Conservation (phyloP, 345 rosid species). For the Sisymbrium irio region DNA sequence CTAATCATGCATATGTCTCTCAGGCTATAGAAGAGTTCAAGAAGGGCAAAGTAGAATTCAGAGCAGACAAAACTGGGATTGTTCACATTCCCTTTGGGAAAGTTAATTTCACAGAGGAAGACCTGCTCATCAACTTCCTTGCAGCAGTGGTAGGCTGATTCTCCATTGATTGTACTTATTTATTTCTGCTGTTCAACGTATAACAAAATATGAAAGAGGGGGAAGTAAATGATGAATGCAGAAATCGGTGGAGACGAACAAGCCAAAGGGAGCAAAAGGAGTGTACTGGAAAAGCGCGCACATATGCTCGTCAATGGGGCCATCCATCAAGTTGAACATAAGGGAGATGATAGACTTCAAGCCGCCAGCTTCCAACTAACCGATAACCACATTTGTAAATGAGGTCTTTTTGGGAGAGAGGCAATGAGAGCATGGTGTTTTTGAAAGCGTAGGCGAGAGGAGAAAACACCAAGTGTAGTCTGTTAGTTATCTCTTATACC, state of each 20-base stretch:
- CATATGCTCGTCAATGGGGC: conserved; percentile 97
- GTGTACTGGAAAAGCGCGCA: conserved; percentile 95
- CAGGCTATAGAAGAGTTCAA: conserved; percentile 98
- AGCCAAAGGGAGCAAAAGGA: conserved; percentile 96
- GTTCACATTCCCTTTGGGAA: conserved; percentile 96
- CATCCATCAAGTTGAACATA: conserved; percentile 75
- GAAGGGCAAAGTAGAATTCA: conserved; percentile 88
- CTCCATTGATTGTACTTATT: neutral
- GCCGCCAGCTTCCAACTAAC: conserved; percentile 41
- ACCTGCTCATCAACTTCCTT: conserved; percentile 72
- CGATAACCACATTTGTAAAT: conserved; percentile 20
- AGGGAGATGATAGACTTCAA: conserved; percentile 92
- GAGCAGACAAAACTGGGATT: conserved; percentile 97
- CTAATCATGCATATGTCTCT: conserved; percentile 9
- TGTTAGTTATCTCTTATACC: conserved; percentile 10
- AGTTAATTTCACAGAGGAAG: conserved; percentile 68
- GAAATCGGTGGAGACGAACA: conserved; percentile 95
- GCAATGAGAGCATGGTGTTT: conserved; percentile 19
- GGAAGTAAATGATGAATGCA: conserved; percentile 36
- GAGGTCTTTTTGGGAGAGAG: conserved; percentile 9
- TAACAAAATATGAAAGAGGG: neutral
- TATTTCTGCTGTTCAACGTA: neutral
- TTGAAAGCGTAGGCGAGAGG: neutral
- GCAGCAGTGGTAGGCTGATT: conserved; percentile 65
- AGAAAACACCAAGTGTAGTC: conserved; percentile 9